Base-by-base conservation (phyloP, 2,329 filamentous ascomycete genomes). In the Huntiella bhutanensis region DNA sequence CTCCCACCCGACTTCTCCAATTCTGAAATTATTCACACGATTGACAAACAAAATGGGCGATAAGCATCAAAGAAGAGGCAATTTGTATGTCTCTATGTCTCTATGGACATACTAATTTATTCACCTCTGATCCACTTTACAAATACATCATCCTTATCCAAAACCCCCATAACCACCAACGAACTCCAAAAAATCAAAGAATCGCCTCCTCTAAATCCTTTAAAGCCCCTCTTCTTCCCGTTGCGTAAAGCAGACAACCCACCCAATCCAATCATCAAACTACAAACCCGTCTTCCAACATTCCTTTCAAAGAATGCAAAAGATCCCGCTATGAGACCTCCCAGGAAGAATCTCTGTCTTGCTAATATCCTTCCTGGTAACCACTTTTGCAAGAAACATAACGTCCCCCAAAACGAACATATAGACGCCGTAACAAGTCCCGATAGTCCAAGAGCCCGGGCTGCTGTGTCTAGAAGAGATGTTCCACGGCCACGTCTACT, bases 191-290 rank as follows among this genome's bases (percentile, higher is more conserved):
- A 87, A 3, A 96, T 65, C 64, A 80, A 73, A 4, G 95, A 75
- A 61, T 96, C 88, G 0, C 86, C 86, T 34, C 83, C 82, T 55
- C 71, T 75, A 58, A 91, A 70, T 8, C 83, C 83, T 52, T 72
- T 76, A 85, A 88, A 94, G 76, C 85, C 85, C 1, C 84, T 73
- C 33, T 80, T 69, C 75, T 96, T 96, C 47, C 82, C 75, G 4
- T 28, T 4, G 3, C 22, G 22, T 8, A 28, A 8, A 8, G 2
- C 2, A 28, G 22, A 28, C 7, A 28, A 8, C 22, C 22, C 22
- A 8, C 22, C 22, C 8, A 28, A 28, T 28, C 22, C 22, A 6
- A 28, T 8, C 22, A 28, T 28, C 22, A 28, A 28, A 28, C 22
- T 28, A 28, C 22, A 28, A 22, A 40, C 16, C n/a, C 70, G 68